Evolutionary conservation across 169 alveolate species (phyloP), one percentile per base, ranked within the genome.

Genomic region (Theileria sp.): DNA sequence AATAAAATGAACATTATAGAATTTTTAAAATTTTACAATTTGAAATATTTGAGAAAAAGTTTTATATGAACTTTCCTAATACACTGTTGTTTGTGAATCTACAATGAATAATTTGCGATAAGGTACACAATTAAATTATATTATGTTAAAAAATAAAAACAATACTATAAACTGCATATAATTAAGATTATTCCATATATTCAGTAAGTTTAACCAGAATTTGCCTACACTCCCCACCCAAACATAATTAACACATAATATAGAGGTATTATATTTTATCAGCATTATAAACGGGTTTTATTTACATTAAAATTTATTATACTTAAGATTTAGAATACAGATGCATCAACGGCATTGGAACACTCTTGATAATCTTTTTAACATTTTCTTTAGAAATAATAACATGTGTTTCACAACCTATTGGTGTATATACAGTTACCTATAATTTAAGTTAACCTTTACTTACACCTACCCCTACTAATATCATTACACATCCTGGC

Each of bases 401-500:
- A 36, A 61, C 72, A 51, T 74, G 67, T 8, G 83, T 62, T 50
- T 23, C 68, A 67, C 50, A 65, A 17, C 75, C 83, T 5, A 76
- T 72, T 26, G 75, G 83, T n/a, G 34, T 58, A 64, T 62, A 65
- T 32, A 76, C 68, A 15, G 58, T 62, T 62, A 65, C 83, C 77
- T 76, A 38, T 15, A 19, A 64, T 62, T 7, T 12, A 2, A 38
- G 19, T n/a, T 17, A 21, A 50, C 15, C 34, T 15, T n/a, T n/a
- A 49, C 7, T 34, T 3, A 25, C 9, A 19, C 15, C 5, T 66
- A 66, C 75, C 23, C 34, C 61, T 28, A 66, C 23, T 8, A 74
- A 65, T 38, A 50, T 67, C 82, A 60, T 80, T 74, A 36, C 67
- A 62, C 32, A 79, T 34, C 86, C 86, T 8, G 86, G 80, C 28